Percentiles rank a stretch among this genome's conserved stretches.
Conservation (phyloP, 495 filamentous ascomycete genomes). For the Astrothelium macrocarpum region DNA sequence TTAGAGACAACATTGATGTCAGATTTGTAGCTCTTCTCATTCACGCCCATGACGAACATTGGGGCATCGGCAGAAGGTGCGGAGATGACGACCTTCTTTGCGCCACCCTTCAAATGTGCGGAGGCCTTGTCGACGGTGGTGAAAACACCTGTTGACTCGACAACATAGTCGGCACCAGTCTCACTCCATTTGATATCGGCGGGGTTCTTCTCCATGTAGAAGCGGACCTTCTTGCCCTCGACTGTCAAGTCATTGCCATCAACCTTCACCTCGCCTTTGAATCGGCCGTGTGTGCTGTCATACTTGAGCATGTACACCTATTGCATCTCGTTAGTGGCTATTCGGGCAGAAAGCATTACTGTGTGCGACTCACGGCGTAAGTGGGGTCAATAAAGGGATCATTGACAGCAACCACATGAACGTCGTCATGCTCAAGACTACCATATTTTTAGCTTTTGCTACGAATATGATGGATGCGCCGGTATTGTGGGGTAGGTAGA, state of each 20-base stretch:
- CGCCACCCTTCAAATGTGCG: constrained; percentile 94
- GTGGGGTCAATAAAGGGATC: constrained; percentile 98
- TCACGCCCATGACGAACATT: constrained; percentile 99
- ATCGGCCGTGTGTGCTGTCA: constrained; percentile 90
- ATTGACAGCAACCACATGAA: constrained; percentile 92
- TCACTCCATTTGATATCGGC: constrained; percentile 82
- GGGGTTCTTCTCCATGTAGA: constrained; percentile 92
- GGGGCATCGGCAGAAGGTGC: constrained; percentile 97
- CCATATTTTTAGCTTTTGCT: constrained; percentile 15
- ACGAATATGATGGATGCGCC: not conserved
- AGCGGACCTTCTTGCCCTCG: constrained; percentile 93
- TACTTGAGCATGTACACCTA: constrained; percentile 99
- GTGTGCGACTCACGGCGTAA: constrained; percentile 78
- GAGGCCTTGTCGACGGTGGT: constrained; percentile 94
- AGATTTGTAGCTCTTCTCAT: constrained; percentile 83
- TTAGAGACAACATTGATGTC: constrained; percentile 92
- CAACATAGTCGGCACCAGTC: constrained; percentile 84
- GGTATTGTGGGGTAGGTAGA: not conserved
- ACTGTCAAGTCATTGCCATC: constrained; percentile 68
- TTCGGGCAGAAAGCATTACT: not conserved
- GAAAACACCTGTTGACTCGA: constrained; percentile 99
- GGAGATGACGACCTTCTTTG: constrained; percentile 99
- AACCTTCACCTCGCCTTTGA: constrained; percentile 81
- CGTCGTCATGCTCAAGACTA: constrained; percentile 73
- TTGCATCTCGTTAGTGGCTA: constrained; percentile 11